Conservation (phyloP, 257 asterid genomes). For the Primulina huaijiensis region DNA sequence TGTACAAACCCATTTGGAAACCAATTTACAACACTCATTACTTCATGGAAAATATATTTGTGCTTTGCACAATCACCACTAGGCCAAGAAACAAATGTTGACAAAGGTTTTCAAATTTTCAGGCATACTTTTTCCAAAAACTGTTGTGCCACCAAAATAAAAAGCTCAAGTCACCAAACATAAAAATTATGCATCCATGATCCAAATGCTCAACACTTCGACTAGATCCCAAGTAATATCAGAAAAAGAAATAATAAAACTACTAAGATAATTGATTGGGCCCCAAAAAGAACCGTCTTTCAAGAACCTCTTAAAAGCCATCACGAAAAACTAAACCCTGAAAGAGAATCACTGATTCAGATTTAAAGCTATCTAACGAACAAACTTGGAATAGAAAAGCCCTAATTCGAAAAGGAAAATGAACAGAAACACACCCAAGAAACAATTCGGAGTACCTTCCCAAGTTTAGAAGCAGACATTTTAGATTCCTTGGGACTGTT, state of each 20-base stretch:
- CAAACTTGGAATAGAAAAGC: background rate
- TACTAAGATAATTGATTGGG: too few relatives aligned
- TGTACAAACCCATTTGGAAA: too few relatives aligned
- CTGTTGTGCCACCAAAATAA: background rate
- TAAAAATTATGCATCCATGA: background rate
- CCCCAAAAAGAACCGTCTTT: background rate
- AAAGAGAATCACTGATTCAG: background rate
- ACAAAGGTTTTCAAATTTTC: too few relatives aligned
- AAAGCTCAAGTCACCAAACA: background rate
- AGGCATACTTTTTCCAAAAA: too few relatives aligned
- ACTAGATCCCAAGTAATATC: too few relatives aligned
- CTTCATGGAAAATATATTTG: too few relatives aligned
- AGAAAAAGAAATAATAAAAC: too few relatives aligned
- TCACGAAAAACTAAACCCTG: conserved; percentile 14
- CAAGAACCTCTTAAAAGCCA: background rate
- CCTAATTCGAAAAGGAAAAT: background rate
- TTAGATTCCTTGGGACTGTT: conserved; percentile 43
- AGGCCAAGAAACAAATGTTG: too few relatives aligned
- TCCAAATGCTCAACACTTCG: too few relatives aligned
- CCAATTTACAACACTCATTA: too few relatives aligned
- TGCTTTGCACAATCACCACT: too few relatives aligned
- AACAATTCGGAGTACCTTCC: conserved; percentile 51
- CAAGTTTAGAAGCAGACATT: conserved; percentile 55
- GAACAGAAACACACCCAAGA: background rate
- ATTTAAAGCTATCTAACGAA: background rate